Evolutionary conservation across 345 rosid species (phyloP), one percentile per base, ranked within the genome.

Genomic region (Punica granatum): DNA sequence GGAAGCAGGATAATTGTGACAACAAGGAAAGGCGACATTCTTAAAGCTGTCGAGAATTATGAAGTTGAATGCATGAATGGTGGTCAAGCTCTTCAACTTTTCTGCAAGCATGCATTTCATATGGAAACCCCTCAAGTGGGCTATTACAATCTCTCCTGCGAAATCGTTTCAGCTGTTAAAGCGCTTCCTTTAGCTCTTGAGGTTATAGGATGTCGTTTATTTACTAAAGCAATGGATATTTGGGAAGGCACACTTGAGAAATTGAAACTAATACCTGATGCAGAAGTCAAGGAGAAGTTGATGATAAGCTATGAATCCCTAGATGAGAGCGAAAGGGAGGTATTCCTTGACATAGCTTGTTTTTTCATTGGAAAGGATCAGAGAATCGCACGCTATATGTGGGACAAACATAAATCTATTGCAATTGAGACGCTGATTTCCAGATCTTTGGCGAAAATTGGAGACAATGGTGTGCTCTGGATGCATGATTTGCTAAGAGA

Each of bases 401-500:
- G 71, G 71, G 32, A 44, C 6, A 31, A 36, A 19, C 37, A n/a
- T 68, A 56, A 30, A 28, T 58, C 34, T 15, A 6, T 37, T 51
- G 56, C 56, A 21, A 60, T 68, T 18, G 16, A 32, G 33, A 39
- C 25, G 12, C n/a, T 14, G 3, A 2, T 43, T 21, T 15, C 1
- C 42, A 2, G 0, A 49, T 60, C 31, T 21, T 42, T 69, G 56
- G 65, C 14, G 41, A 42, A 69, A 60, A 60, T 34, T 36, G 15
- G 71, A 41, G 54, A 60, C 6, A 60, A 68, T 7, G 4, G 33
- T 4, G 65, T 59, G 61, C 32, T 69, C 25, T 42, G 37, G 65
- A 69, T 69, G 71, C 64, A 60, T 42, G 28, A 60, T 42, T 30
- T 7, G 42, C 49, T 69, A 34, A 69, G 42, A 69, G 56, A 69